Percentiles rank a stretch among this genome's conserved stretches.
Conservation (phyloP, 1,139 yeast genomes). For the Yamadazyma membranifaciens region DNA sequence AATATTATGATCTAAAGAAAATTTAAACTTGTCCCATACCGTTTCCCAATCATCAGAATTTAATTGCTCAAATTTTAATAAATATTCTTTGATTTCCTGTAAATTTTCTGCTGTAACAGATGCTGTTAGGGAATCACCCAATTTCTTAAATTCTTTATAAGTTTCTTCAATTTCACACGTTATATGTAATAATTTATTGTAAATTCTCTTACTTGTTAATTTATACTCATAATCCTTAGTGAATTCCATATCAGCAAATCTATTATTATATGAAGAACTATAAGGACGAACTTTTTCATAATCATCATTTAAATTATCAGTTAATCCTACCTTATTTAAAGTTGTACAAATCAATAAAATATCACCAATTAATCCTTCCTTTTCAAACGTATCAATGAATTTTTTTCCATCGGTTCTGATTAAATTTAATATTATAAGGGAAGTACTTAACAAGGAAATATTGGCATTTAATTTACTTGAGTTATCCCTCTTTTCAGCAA, state of each 20-base stretch:
- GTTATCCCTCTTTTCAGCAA: conserved; percentile 10
- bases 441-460: conserved; percentile 12
- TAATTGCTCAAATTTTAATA: conserved; percentile 7
- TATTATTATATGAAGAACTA: conserved; percentile 21
- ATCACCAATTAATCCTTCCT: conserved; percentile 73
- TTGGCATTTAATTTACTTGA: conserved; percentile 12
- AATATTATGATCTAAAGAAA: conserved; percentile 27
- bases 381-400: conserved; percentile 51
- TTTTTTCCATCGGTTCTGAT: conserved; percentile 10
- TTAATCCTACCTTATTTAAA: conserved; percentile 11
- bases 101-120: conserved; percentile 21
- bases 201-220: conserved; percentile 20
- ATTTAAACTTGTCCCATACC: conserved; percentile 47
- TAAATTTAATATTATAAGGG: conserved; percentile 13
- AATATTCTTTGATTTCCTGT: conserved; percentile 15
- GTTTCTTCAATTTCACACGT: conserved; percentile 21
- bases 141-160: conserved; percentile 18
- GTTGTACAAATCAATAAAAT: conserved; percentile 24
- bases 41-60: conserved; percentile 31
- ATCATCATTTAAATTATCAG: conserved; percentile 10
- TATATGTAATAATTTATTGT: conserved; percentile 18
- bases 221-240: conserved; percentile 28
- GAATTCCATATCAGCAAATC: conserved; percentile 33
- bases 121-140: conserved; percentile 10
- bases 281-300: conserved; percentile 11